Conservation (phyloP, 1,284 basidiomycete genomes). For the Boletellus deceptivus region DNA sequence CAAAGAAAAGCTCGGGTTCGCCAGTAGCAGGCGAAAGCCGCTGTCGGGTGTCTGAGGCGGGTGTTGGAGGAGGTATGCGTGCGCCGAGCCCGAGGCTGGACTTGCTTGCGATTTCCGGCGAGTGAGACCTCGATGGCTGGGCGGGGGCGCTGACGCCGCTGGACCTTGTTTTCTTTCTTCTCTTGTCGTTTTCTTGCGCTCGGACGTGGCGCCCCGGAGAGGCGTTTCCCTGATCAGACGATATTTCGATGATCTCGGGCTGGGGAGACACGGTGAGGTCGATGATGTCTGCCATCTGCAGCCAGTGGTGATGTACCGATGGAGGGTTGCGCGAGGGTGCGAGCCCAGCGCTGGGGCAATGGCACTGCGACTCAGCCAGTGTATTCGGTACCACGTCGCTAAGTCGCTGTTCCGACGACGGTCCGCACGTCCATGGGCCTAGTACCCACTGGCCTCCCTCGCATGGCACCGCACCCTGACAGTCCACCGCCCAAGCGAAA, state of each 20-base stretch:
- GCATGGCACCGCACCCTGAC: too few relatives aligned
- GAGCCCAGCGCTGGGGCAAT: too few relatives aligned
- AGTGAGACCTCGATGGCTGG: slow-evolving; percentile 20
- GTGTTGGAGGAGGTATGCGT: neutral
- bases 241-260: slow-evolving; percentile 31
- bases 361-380: too few relatives aligned
- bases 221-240: slow-evolving; percentile 21
- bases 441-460: too few relatives aligned
- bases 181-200: slow-evolving; percentile 16
- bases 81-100: neutral
- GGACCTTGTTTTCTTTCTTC: slow-evolving; percentile 16
- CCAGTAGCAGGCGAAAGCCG: slow-evolving; percentile 9
- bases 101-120: slow-evolving; percentile 11
- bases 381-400: too few relatives aligned
- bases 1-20: slow-evolving; percentile 44
- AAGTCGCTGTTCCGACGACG: too few relatives aligned
- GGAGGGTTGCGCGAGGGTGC: too few relatives aligned
- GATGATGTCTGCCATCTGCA: slow-evolving; percentile 32
- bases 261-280: slow-evolving; percentile 31
- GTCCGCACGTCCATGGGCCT: too few relatives aligned
- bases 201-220: neutral
- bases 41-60: neutral
- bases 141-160: slow-evolving; percentile 13
- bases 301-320: too few relatives aligned
- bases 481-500: neutral